A percentile compares a stretch with the other conserved stretches of the same genome.
These are phyloP conservation scores for Ceratocystis eucalypticola DNA, from an alignment of 2,329 filamentous ascomycete species.

Conservation along the genomic window DNA sequence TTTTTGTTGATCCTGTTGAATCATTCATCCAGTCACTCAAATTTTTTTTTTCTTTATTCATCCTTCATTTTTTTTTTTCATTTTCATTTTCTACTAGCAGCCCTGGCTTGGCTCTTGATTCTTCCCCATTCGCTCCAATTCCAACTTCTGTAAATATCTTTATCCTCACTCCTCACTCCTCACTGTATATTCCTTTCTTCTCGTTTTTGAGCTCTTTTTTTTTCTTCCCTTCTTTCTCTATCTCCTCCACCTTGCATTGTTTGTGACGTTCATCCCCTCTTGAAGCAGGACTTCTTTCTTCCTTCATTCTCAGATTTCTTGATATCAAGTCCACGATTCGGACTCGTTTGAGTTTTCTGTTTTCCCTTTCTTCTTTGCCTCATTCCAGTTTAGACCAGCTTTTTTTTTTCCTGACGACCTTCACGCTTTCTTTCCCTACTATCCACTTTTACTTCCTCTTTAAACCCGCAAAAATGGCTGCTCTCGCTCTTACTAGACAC, in stretches of 20 bases:
- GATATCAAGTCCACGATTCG: not conserved
- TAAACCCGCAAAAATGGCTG: slow-evolving; percentile 7
- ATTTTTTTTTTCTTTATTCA: not conserved
- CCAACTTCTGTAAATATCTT: not conserved
- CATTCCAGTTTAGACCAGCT: not conserved
- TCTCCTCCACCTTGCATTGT: slow-evolving; percentile 4
- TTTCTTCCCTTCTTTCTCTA: not conserved
- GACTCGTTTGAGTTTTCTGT: not conserved
- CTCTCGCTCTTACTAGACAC: slow-evolving; percentile 1
- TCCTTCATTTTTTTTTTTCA: not conserved
- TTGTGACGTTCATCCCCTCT: not conserved
- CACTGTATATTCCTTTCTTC: not conserved
- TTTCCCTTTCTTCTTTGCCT: not conserved
- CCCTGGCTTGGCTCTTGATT: slow-evolving; percentile 6
- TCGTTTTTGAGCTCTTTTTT: not conserved
- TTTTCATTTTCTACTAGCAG: not conserved
- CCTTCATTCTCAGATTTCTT: not conserved
- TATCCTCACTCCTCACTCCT: not conserved
- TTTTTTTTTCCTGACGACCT: not conserved
- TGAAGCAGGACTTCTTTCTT: not conserved
- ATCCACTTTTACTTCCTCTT: not conserved
- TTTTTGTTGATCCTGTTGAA: slow-evolving; percentile 4
- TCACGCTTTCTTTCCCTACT: not conserved
- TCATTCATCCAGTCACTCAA: slow-evolving; percentile 1
- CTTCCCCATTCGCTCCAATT: not conserved